A percentile compares a stretch with the other conserved stretches of the same genome.
These are phyloP conservation scores for Lichtheimia corymbifera DNA, from an alignment of 371 early-diverging fungal species.

Conservation along the genomic window DNA sequence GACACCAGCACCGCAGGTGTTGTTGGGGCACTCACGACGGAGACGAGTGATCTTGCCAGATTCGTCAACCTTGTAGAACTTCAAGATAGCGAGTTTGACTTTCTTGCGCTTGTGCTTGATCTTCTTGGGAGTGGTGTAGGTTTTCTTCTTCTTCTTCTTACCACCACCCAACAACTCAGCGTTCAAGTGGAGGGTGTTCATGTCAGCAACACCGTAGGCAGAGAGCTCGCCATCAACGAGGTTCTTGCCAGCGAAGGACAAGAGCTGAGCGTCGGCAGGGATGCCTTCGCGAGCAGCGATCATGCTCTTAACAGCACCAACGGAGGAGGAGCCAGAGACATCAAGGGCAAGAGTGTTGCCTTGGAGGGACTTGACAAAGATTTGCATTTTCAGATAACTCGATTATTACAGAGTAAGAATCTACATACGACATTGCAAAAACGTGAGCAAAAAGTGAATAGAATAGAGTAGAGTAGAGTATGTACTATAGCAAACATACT, in stretches of 20 bases:
- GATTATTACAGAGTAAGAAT: constrained; percentile 16
- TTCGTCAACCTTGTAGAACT: constrained; percentile 98
- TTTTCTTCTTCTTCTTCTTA: constrained; percentile 99
- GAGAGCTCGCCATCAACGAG: constrained; percentile 80
- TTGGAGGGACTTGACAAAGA: constrained; percentile 88
- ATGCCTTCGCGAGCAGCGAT: constrained; percentile 95
- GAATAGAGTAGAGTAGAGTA: neutral
- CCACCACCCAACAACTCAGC: constrained; percentile 84
- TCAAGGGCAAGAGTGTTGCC: constrained; percentile 90
- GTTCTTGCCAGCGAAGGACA: constrained; percentile 94
- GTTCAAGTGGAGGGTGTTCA: constrained; percentile 88
- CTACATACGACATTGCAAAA: neutral
- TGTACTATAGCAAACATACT: neutral
- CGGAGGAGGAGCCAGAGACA: constrained; percentile 74
- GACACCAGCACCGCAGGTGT: constrained; percentile 97
- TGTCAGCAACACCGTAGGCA: constrained; percentile 86
- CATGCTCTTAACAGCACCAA: constrained; percentile 86
- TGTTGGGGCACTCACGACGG: constrained; percentile 94
- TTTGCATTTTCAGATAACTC: constrained; percentile 68
- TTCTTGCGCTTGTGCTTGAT: constrained; percentile 98
- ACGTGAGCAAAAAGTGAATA: constrained; percentile 6
- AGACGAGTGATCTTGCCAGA: constrained; percentile 97
- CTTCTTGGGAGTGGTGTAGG: constrained; percentile 99
- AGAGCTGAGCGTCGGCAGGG: constrained; percentile 91
- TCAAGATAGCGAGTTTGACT: constrained; percentile 96